A percentile compares a stretch with the other conserved stretches of the same genome.
phyloP scores from a whole-genome alignment of 2,329 filamentous ascomycete genomes.

The Sporothrix brunneoviolacea region DNA sequence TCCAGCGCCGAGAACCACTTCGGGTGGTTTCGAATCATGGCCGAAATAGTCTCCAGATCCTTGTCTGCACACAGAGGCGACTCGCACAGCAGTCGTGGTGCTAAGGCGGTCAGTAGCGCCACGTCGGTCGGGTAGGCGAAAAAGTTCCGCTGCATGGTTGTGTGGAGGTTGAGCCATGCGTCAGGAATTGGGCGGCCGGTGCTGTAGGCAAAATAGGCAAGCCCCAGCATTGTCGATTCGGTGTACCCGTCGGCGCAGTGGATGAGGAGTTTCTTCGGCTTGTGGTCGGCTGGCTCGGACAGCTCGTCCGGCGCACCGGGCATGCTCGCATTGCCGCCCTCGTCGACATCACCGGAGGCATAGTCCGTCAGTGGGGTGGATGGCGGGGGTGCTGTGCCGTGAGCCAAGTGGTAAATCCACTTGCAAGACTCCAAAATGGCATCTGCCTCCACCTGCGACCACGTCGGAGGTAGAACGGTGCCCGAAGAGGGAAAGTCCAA shows the following conservation, averaged over 20 bases:
- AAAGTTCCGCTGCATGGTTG: constrained; percentile 77
- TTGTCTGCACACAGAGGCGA: constrained; percentile 52
- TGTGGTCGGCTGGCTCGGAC: constrained; percentile 16
- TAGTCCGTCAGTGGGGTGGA: constrained; percentile 23
- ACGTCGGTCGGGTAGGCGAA: constrained; percentile 94
- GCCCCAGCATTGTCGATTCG: constrained; percentile 78
- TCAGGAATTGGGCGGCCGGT: constrained; percentile 73
- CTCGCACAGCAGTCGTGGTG: constrained; percentile 65
- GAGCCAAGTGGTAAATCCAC: constrained; percentile 81
- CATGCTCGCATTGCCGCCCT: constrained; percentile 50
- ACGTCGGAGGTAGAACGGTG: constrained; percentile 79
- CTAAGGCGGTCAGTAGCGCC: constrained; percentile 67
- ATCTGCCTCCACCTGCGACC: constrained; percentile 76
- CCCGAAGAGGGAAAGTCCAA: constrained; percentile 90
- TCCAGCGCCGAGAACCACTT: constrained; percentile 78
- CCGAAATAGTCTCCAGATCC: constrained; percentile 46
- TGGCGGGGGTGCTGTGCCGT: constrained; percentile 43
- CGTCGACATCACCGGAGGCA: constrained; percentile 33
- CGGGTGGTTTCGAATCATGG: constrained; percentile 55
- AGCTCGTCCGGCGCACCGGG: constrained; percentile 18
- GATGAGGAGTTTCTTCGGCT: constrained; percentile 68
- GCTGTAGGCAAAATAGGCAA: constrained; percentile 91
- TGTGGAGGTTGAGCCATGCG: constrained; percentile 83
- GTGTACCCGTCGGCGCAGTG: constrained; percentile 97
- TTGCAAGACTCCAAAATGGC: constrained; percentile 78